Evolutionary conservation across 345 rosid species (phyloP).

Genomic region (Trapa incisa): DNA sequence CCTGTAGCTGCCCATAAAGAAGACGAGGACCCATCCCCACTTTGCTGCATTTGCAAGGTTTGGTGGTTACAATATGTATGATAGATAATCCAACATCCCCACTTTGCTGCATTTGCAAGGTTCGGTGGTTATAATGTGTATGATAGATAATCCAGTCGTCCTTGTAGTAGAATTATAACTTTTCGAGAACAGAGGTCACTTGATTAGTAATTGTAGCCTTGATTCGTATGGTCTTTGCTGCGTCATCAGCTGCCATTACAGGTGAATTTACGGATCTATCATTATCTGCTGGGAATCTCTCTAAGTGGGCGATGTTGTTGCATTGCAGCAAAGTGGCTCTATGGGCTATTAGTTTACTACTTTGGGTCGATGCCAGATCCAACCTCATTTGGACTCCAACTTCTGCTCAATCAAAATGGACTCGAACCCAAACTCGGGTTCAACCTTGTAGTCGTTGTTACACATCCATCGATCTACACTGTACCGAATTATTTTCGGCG

Average conservation of each 20-base stretch:
- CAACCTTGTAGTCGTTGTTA: no score
- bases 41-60: constrained; percentile 36
- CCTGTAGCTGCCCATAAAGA: neutral
- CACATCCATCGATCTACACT: no score
- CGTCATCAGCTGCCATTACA: neutral
- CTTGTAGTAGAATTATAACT: no score
- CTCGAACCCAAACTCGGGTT: no score
- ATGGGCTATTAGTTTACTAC: no score
- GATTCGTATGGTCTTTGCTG: neutral
- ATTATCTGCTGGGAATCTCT: neutral
- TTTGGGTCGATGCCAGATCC: no score
- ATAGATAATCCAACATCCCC: neutral
- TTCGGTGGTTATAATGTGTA: constrained; percentile 5
- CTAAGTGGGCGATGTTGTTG: neutral
- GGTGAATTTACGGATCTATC: neutral
- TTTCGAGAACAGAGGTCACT: no score
- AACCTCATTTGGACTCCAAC: no score
- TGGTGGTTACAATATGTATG: constrained; percentile 4
- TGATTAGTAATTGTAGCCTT: no score
- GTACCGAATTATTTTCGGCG: no score
- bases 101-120: constrained; percentile 39
- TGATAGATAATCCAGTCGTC: neutral
- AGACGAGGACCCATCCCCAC: constrained; percentile 11
- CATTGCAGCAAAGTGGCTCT: neutral
- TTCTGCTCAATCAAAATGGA: no score